phyloP scores from a whole-genome alignment of 345 rosid genomes.

The Psidium friedrichsthalianum region DNA sequence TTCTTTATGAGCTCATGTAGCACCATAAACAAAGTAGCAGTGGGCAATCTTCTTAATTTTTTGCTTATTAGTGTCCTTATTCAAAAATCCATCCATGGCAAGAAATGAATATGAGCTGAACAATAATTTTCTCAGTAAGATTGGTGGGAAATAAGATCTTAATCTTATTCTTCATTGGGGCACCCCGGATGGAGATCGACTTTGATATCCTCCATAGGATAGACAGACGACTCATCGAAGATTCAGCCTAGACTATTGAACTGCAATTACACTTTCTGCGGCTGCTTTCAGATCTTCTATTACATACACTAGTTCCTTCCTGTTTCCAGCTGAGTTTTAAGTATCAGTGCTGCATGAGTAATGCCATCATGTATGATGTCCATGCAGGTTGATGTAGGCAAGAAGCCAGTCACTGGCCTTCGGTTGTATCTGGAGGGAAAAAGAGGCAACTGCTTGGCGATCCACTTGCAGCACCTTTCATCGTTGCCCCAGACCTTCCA shows the following conservation, averaged over 20 bases:
- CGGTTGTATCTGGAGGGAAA: conserved; percentile 41
- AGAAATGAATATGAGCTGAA: background rate
- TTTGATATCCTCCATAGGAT: background rate
- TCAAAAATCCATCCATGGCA: background rate
- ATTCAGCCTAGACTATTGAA: background rate
- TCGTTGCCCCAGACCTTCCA: conserved; percentile 39
- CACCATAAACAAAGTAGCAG: background rate
- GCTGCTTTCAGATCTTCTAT: background rate
- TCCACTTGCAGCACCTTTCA: conserved; percentile 44
- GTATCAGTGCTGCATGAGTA: background rate
- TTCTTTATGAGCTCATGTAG: background rate
- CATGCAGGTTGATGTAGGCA: conserved; percentile 37
- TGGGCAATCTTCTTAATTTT: background rate
- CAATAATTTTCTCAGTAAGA: background rate
- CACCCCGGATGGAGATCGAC: background rate
- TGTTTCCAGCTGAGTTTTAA: background rate
- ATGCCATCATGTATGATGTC: background rate
- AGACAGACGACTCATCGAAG: background rate
- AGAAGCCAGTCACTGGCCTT: conserved; percentile 39
- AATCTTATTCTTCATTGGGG: background rate
- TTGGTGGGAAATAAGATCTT: background rate
- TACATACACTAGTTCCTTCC: background rate
- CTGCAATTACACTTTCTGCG: background rate
- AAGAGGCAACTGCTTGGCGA: conserved; percentile 33
- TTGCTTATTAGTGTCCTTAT: background rate